Percentiles rank a stretch among this genome's conserved stretches.
Evolutionary conservation across 306 rosid genomes (phyloP).

Genomic region (Gastrolobium bilobum): DNA sequence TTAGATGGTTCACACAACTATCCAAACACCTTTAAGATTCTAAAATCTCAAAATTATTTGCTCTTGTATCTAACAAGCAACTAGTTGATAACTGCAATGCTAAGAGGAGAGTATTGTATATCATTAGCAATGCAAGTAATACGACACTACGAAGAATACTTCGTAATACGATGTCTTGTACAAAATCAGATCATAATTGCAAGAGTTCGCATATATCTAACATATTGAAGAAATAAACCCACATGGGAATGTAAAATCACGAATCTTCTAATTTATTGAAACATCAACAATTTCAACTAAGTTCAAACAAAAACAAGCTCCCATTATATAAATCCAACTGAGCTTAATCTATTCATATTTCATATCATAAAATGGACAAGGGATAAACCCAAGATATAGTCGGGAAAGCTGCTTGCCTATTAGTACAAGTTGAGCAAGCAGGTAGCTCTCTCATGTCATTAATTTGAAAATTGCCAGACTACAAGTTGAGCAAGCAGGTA

Average conservation of each 20-base stretch:
- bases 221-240: neutral
- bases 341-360: constrained; percentile 20
- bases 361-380: constrained; percentile 20
- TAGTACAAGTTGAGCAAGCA: neutral
- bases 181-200: neutral
- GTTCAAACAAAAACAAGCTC: neutral
- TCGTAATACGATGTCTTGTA: neutral
- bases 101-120: neutral
- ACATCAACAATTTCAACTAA: neutral
- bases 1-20: neutral
- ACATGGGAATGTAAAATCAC: constrained; percentile 7
- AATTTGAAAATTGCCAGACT: constrained; percentile 1
- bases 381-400: neutral
- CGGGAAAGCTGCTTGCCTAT: neutral
- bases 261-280: constrained; percentile 8
- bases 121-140: constrained; percentile 1
- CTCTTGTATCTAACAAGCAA: neutral
- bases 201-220: neutral
- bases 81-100: neutral
- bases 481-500: neutral
- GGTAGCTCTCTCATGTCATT: constrained; percentile 10
- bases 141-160: neutral
- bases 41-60: neutral
- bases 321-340: constrained; percentile 8
- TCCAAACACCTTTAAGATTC: neutral